Base-by-base conservation (phyloP, 345 rosid genomes). In the Pistacia vera region DNA sequence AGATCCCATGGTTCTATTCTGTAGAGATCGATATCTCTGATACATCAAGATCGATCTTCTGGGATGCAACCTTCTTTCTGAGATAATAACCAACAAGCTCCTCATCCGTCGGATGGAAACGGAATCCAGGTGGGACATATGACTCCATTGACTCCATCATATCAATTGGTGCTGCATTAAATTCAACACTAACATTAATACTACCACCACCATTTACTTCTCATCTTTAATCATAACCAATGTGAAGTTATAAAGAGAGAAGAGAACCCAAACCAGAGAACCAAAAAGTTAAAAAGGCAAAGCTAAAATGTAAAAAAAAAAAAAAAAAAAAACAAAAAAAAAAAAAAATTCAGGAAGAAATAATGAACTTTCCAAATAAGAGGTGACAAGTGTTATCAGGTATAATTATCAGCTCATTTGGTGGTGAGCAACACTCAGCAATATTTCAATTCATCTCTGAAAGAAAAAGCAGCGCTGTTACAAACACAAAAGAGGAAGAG, bases 1-100 rank as follows among this genome's bases (percentile, higher is more conserved):
- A 96, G 92, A 88, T 96, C 99, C 99, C 99, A 96, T 46, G 99
- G 99, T 76, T 96, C 98, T 79, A 96, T 96, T 79, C 97, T 83
- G 80, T 96, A 96, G 41, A 96, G 92, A 87, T 96, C 99, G 2
- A 96, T 92, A 79, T 93, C 95, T 92, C 97, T 88, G 65, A 96
- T 96, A 93, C 98, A 82, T 95, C 97, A 60, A 95, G 97, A 85
- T 95, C 99, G 28, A 95, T 95, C 93, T 91, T 95, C 81, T 96
- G 99, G 0, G 97, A 93, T 12, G 97, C 98, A 11, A 96, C 89
- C 73, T 96, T 96, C 90, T 96, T 96, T 86, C 97, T 88, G 71
- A 96, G 85, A 81, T 96, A 96, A 82, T 96, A 96, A 13, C 99
- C 99, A 41, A 96, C 98, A 46, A 96, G 97, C 81, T 96, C 99